Conservation (phyloP, 2,329 filamentous ascomycete genomes). For the Pezicula neosporulosa region DNA sequence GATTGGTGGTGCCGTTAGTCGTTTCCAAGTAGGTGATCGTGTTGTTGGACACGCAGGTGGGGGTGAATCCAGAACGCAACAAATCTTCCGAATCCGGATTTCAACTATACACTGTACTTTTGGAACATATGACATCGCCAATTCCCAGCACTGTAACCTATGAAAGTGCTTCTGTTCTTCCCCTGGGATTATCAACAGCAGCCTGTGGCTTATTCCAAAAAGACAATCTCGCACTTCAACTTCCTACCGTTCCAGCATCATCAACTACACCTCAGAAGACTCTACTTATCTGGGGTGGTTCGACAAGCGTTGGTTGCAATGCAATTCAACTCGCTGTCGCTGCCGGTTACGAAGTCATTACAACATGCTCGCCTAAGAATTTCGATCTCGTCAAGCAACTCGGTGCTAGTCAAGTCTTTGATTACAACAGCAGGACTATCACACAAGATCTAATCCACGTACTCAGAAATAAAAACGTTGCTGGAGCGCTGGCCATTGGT, state of each 20-base stretch:
- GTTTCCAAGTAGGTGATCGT: slow-evolving; percentile 10
- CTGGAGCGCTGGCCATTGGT: slow-evolving; percentile 27
- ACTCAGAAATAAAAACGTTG: slow-evolving; percentile 18
- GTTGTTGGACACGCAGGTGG: slow-evolving; percentile 29
- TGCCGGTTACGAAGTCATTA: slow-evolving; percentile 36
- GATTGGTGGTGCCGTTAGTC: slow-evolving; percentile 6
- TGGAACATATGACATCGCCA: slow-evolving; percentile 11
- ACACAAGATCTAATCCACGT: slow-evolving; percentile 4
- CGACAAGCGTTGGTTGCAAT: slow-evolving; percentile 17
- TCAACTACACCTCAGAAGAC: slow-evolving; percentile 1
- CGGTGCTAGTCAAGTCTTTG: slow-evolving; percentile 38
- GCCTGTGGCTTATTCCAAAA: slow-evolving; percentile 27
- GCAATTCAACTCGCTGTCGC: slow-evolving; percentile 40
- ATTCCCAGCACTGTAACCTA: slow-evolving; percentile 28
- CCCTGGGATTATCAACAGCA: slow-evolving; percentile 30
- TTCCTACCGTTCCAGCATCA: neutral
- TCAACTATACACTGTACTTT: slow-evolving; percentile 24
- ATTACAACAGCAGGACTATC: slow-evolving; percentile 28
- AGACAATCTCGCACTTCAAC: slow-evolving; percentile 8
- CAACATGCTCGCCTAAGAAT: slow-evolving; percentile 30
- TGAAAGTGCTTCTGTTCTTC: slow-evolving; percentile 28
- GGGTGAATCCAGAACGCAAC: slow-evolving; percentile 30
- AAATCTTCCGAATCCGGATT: slow-evolving; percentile 18
- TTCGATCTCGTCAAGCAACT: slow-evolving; percentile 31
- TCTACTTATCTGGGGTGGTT: slow-evolving; percentile 32